phyloP scores from a whole-genome alignment of 257 asterid genomes.

The Rubia yunnanensis region DNA sequence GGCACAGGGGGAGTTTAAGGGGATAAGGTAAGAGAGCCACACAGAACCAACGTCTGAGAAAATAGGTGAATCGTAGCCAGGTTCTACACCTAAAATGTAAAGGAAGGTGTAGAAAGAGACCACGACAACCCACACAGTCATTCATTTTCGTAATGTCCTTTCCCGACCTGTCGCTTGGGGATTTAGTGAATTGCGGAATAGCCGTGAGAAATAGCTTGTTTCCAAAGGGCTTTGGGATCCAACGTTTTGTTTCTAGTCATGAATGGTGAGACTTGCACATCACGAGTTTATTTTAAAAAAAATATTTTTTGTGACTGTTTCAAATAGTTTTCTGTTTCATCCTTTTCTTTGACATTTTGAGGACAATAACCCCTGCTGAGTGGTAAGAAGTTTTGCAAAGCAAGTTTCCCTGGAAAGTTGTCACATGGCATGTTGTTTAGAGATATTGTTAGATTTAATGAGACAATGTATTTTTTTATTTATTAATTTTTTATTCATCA shows the following conservation, averaged over 20 bases:
- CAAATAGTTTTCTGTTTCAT: neutral
- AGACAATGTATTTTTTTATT: too few relatives aligned
- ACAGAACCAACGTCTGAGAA: slow-evolving; percentile 56
- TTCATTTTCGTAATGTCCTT: slow-evolving; percentile 13
- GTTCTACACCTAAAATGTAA: slow-evolving; percentile 33
- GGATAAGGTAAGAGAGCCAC: slow-evolving; percentile 96
- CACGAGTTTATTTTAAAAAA: neutral
- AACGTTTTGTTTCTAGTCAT: neutral
- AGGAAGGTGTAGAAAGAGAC: slow-evolving; percentile 59
- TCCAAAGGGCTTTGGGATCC: slow-evolving; percentile 11
- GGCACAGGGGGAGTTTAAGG: slow-evolving; percentile 21
- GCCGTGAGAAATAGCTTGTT: slow-evolving; percentile 4
- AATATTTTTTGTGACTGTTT: neutral
- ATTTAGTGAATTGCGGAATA: slow-evolving; percentile 2
- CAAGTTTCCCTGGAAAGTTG: too few relatives aligned
- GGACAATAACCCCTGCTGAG: too few relatives aligned
- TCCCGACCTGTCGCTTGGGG: slow-evolving; percentile 1
- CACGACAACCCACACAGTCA: slow-evolving; percentile 58
- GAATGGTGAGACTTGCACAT: neutral
- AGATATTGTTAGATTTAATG: too few relatives aligned
- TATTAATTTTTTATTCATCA: too few relatives aligned
- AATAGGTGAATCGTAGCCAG: slow-evolving; percentile 27
- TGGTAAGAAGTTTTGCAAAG: too few relatives aligned
- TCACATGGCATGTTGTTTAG: too few relatives aligned
- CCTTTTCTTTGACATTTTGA: too few relatives aligned